Evolutionary conservation across 805 yeast genomes (phyloP), one percentile per base, ranked within the genome.

Genomic region (Pichia exigua): DNA sequence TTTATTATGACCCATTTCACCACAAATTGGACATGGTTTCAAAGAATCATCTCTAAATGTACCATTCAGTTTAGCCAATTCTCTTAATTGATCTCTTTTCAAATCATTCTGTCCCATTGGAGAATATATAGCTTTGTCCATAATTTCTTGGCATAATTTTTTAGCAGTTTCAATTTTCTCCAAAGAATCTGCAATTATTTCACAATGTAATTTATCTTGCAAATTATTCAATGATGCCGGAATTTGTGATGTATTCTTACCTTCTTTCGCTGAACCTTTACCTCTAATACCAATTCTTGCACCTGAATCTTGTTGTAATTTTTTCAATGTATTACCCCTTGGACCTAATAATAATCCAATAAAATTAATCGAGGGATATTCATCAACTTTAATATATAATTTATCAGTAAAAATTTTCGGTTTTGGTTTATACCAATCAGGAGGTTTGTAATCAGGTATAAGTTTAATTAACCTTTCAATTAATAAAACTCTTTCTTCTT

Each of bases 81-180:
- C 96, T 57, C 96, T 77, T 54, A 94, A 74, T 67, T 94, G 99
- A 44, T 85, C 88, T 53, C 97, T 75, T 62, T 94, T 94, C 65
- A 87, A 75, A 56, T 89, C 96, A 66, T 92, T 94, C 64, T 88
- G 95, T 1, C 96, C 97, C 56, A 86, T 92, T 2, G 99, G 99
- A 0, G 95, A 82, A 20, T 82, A 76, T 1, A 91, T 86, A 0
- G 97, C 97, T 55, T 83, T 85, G 50, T 86, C 81, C 17, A 95
- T 81, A 48, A 94, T 81, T 51, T 79, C 79, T 59, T 88, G 81
- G 50, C 95, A 83, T 18, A 85, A 77, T 56, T 77, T 77, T 38
- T 87, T 76, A 12, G 96, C 99, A 54, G 77, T 79, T 32, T 81
- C 79, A 39, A 92, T 78, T 61, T 85, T 85, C 40, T 81, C 91